A percentile compares a stretch with the other conserved stretches of the same genome.
phyloP scores from a whole-genome alignment of 208 protist species.

The Trypanosomatidae sp. region DNA sequence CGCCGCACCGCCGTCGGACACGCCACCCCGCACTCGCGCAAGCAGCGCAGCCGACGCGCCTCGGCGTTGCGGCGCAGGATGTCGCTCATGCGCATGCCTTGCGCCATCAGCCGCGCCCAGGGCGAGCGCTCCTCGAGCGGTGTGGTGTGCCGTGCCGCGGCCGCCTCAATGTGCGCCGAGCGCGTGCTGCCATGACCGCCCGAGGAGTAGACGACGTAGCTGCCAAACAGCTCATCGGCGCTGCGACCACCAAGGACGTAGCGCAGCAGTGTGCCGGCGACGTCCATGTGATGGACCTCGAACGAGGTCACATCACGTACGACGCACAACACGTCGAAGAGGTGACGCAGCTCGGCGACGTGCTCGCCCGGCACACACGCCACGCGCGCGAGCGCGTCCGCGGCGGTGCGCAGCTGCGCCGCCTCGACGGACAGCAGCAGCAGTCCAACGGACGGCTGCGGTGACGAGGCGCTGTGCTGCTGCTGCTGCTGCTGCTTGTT shows the following conservation, averaged over 20 bases:
- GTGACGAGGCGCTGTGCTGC: too few relatives aligned
- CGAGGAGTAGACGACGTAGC: conserved; percentile 8
- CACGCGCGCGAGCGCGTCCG: not conserved
- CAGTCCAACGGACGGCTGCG: conserved; percentile 2
- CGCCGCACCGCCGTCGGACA: conserved; percentile 22
- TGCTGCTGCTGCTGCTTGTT: too few relatives aligned
- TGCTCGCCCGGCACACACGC: not conserved
- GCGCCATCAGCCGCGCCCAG: conserved; percentile 22
- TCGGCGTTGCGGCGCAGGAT: conserved; percentile 24
- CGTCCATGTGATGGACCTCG: conserved; percentile 24
- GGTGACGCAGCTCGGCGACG: conserved; percentile 15
- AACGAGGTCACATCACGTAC: conserved; percentile 27
- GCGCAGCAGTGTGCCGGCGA: conserved; percentile 16
- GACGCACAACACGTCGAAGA: conserved; percentile 11
- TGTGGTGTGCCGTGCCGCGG: too few relatives aligned
- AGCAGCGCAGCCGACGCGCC: conserved; percentile 23
- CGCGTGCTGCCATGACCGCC: too few relatives aligned
- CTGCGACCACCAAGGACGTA: conserved; percentile 23
- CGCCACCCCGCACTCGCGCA: conserved; percentile 14
- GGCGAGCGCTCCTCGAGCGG: too few relatives aligned
- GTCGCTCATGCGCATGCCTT: conserved; percentile 20
- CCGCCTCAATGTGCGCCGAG: too few relatives aligned
- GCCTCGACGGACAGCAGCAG: not conserved
- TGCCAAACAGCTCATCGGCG: conserved; percentile 13
- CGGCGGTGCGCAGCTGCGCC: not conserved